These are phyloP conservation scores for Verticillium klebahnii DNA, from an alignment of 2,329 filamentous ascomycete species.

Conservation along the genomic window DNA sequence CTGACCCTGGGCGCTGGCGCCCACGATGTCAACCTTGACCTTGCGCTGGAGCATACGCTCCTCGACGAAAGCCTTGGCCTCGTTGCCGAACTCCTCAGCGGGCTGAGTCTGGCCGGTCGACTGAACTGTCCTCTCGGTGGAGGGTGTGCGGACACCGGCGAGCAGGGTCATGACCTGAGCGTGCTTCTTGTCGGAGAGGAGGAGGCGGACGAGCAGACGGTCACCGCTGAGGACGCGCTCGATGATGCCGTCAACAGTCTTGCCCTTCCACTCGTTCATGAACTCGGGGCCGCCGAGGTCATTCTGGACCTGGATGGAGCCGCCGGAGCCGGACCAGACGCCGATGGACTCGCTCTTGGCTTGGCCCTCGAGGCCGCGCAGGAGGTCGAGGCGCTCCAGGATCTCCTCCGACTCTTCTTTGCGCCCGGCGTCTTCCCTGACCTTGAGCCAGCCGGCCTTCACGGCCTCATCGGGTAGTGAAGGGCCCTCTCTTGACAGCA, in stretches of 20 bases:
- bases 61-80: conserved; percentile 86
- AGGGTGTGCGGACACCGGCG: conserved; percentile 82
- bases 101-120: conserved; percentile 76
- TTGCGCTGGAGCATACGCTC: conserved; percentile 78
- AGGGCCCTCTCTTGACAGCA: conserved; percentile 67
- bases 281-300: conserved; percentile 78
- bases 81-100: conserved; percentile 85
- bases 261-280: conserved; percentile 77
- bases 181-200: conserved; percentile 79
- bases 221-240: conserved; percentile 92
- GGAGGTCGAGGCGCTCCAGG: conserved; percentile 65
- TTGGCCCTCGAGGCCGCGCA: conserved; percentile 71
- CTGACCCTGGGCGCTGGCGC: conserved; percentile 83
- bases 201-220: conserved; percentile 76
- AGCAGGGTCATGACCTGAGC: conserved; percentile 83
- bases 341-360: conserved; percentile 78
- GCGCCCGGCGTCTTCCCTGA: conserved; percentile 88
- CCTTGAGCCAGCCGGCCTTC: conserved; percentile 85
- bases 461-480: conserved; percentile 78
- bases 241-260: conserved; percentile 78
- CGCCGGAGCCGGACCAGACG: conserved; percentile 65
- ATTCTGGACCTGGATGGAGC: conserved; percentile 71
- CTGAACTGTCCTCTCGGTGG: conserved; percentile 79
- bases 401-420: conserved; percentile 83
- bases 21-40: conserved; percentile 77